Evolutionary conservation across 2,329 filamentous ascomycete species (phyloP), one percentile per base, ranked within the genome.

Genomic region (Magnaporthiopsis incrustans): DNA sequence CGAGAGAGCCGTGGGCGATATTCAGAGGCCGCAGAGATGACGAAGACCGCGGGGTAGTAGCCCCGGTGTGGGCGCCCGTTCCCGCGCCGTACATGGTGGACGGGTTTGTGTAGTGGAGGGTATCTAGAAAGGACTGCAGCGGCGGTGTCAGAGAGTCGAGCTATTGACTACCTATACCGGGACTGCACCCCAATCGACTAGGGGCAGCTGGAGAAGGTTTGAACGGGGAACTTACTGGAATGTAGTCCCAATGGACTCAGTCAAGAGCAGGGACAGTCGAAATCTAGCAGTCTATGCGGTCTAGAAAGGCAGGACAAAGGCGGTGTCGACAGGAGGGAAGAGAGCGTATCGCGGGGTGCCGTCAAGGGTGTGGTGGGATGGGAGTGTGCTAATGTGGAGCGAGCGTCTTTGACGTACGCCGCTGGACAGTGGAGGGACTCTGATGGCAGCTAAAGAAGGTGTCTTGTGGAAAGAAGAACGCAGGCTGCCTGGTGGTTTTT

Each of bases 31-130:
- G 91, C 69, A 97, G 87, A 68, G 94, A 97, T 69, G 92, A 89
- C 71, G 91, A 95, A 65, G 94, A 97, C 79, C 95, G 89, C 71
- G 95, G 95, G 71, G 95, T 99, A 70, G 93, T 96, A 75, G 97
- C 92, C 79, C 95, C 95, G 81, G 95, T 99, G 79, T 97, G 93
- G 67, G 91, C 88, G 79, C 89, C 91, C 66, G 88, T 91, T 71
- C 81, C 84, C 73, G 90, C 87, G 79, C 91, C 91, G 85, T 95
- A 96, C 92, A 97, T 96, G 77, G 73, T 70, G 73, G 70, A 71
- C 70, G 77, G 77, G 77, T 79, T 81, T 82, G 75, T 75, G 74
- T 70, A 53, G 44, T 22, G 44, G 44, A 53, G 22, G 44, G 44
- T 53, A 53, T 53, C 44, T 53, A 53, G n/a, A 53, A 53, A 25